A percentile compares a stretch with the other conserved stretches of the same genome.
These are phyloP conservation scores for Nicotiana paniculata DNA, from an alignment of 257 asterid species.

Conservation along the genomic window DNA sequence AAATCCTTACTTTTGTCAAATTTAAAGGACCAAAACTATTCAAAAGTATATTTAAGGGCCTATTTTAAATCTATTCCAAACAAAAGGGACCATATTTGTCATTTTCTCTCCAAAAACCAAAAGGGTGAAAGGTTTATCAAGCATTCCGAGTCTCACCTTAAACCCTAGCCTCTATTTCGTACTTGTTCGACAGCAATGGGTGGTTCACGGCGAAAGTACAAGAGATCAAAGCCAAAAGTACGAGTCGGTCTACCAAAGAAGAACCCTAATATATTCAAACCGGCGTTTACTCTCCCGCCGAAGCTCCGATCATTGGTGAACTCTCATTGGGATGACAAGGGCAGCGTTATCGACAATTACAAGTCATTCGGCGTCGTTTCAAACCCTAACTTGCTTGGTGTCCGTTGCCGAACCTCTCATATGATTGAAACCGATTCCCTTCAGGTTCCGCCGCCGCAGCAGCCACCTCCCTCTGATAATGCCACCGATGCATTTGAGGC, in stretches of 20 bases:
- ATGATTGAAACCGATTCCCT: conserved; percentile 61
- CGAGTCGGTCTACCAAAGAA: conserved; percentile 74
- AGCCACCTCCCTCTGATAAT: not conserved
- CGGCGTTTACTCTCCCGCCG: conserved; percentile 81
- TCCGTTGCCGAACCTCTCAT: conserved; percentile 73
- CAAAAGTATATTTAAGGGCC: not conserved
- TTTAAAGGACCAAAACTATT: no score
- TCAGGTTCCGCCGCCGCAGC: conserved; percentile 50
- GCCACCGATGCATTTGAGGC: conserved; percentile 44
- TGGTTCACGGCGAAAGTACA: conserved; percentile 84
- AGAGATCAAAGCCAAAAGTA: conserved; percentile 69
- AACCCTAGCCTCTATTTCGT: conserved; percentile 27
- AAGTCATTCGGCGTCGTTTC: conserved; percentile 89
- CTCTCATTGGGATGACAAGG: conserved; percentile 79
- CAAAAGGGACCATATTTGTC: not conserved
- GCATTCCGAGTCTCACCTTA: not conserved
- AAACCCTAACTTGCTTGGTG: conserved; percentile 83
- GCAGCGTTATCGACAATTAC: conserved; percentile 81
- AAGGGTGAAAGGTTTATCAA: not conserved
- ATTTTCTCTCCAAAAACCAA: not conserved
- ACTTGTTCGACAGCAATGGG: conserved; percentile 50
- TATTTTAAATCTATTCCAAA: no score
- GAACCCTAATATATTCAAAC: conserved; percentile 73
- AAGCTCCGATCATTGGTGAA: conserved; percentile 59
- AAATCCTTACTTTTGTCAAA: no score